These are phyloP conservation scores for Epichloe gansuensis DNA, from an alignment of 2,329 filamentous ascomycete species.

Conservation along the genomic window DNA sequence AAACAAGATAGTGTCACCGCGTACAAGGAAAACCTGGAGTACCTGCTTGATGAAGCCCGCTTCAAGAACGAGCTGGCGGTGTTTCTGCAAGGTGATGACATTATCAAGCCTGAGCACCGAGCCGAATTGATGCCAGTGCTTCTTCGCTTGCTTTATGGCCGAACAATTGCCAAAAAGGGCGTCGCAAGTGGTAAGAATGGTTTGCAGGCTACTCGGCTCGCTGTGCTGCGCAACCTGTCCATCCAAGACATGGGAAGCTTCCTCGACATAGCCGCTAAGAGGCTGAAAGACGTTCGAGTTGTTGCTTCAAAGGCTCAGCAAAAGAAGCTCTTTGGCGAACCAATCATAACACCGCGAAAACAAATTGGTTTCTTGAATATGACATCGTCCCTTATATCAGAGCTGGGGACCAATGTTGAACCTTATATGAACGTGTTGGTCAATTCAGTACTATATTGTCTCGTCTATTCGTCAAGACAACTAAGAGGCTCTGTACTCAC, in stretches of 20 bases:
- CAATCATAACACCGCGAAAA: conserved; percentile 57
- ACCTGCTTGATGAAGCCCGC: conserved; percentile 76
- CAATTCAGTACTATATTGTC: conserved; percentile 69
- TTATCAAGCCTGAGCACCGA: conserved; percentile 64
- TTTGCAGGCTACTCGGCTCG: conserved; percentile 68
- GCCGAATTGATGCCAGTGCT: conserved; percentile 70
- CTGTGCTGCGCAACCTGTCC: conserved; percentile 66
- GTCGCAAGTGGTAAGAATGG: conserved; percentile 66
- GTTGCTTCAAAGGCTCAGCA: conserved; percentile 36
- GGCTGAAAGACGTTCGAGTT: conserved; percentile 49
- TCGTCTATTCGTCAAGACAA: conserved; percentile 56
- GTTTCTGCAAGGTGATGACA: conserved; percentile 64
- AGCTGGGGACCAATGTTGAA: conserved; percentile 62
- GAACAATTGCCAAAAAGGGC: conserved; percentile 72
- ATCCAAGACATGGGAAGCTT: conserved; percentile 68
- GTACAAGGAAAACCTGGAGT: conserved; percentile 77
- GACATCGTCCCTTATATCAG: conserved; percentile 75
- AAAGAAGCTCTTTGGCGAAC: conserved; percentile 41
- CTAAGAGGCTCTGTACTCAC: conserved; percentile 29
- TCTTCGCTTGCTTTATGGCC: conserved; percentile 77
- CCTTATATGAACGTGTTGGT: conserved; percentile 58
- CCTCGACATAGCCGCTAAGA: conserved; percentile 67
- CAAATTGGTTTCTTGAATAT: conserved; percentile 89
- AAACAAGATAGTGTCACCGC: conserved; percentile 63
- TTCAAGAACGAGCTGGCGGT: conserved; percentile 92